Conservation (phyloP, 2,329 filamentous ascomycete genomes). For the Colletotrichum sp. region DNA sequence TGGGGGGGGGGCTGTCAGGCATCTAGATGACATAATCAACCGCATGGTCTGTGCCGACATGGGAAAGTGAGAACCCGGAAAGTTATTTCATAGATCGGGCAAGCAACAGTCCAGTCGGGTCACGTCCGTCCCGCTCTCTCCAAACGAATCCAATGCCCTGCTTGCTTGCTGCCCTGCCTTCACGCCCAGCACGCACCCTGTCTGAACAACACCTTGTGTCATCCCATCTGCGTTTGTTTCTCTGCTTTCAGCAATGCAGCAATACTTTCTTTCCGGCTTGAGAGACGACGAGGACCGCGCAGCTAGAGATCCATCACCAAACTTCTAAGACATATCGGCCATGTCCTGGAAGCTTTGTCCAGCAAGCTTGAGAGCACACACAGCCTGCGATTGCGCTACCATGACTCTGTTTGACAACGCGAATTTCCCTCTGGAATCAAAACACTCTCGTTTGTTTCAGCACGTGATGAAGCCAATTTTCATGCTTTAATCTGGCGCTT, state of each 20-base stretch:
- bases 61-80: slow-evolving; percentile 16
- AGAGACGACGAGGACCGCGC: background rate
- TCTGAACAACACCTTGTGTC: background rate
- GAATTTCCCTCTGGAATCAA: background rate
- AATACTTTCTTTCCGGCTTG: background rate
- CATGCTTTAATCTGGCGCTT: background rate
- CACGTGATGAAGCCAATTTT: background rate
- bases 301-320: background rate
- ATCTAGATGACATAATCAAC: background rate
- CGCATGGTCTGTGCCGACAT: background rate
- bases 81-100: slow-evolving; percentile 8
- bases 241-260: background rate
- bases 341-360: background rate
- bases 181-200: background rate
- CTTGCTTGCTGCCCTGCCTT: background rate
- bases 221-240: background rate
- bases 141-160: background rate
- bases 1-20: background rate
- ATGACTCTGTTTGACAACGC: background rate
- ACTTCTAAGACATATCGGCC: background rate
- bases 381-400: background rate
- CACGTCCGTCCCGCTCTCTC: background rate
- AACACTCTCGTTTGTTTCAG: background rate
- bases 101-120: background rate
- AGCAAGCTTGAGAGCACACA: background rate